These are phyloP conservation scores for Beauveria medogensis DNA, from an alignment of 2,329 filamentous ascomycete species.

Conservation along the genomic window DNA sequence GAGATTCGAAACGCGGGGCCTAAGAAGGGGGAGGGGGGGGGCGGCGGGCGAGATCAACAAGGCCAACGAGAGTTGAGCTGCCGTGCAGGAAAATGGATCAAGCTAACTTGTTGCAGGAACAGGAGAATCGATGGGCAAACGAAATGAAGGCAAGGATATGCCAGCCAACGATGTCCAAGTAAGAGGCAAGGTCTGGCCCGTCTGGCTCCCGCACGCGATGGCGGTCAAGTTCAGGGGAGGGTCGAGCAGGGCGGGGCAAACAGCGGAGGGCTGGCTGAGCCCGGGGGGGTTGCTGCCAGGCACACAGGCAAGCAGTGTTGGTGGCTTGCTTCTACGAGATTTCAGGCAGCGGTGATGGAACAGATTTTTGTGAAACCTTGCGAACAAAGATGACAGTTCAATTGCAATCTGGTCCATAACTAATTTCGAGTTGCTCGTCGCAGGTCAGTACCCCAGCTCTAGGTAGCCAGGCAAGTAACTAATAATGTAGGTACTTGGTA, in stretches of 20 bases:
- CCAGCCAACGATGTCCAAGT: neutral
- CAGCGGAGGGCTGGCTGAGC: neutral
- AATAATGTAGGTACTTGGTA: no score
- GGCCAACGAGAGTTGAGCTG: neutral
- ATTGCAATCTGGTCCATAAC: no score
- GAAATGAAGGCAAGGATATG: neutral
- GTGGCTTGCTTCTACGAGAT: neutral
- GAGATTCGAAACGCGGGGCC: conserved; percentile 12
- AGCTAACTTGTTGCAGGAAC: neutral
- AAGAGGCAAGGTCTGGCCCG: neutral
- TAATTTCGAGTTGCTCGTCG: no score
- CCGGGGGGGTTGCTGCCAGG: no score
- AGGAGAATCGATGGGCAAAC: neutral
- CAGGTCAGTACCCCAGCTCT: no score
- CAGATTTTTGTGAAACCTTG: no score
- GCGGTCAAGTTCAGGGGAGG: conserved; percentile 11
- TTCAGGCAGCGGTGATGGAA: no score
- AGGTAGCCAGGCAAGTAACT: no score
- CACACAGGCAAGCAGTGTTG: neutral
- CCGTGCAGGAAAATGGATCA: neutral
- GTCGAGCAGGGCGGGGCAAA: conserved; percentile 3
- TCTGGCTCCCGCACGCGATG: conserved; percentile 7
- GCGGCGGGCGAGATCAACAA: neutral
- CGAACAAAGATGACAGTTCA: no score
- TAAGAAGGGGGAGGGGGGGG: neutral